phyloP scores from a whole-genome alignment of 805 yeast genomes.

The Pichia thaimueangensis region DNA sequence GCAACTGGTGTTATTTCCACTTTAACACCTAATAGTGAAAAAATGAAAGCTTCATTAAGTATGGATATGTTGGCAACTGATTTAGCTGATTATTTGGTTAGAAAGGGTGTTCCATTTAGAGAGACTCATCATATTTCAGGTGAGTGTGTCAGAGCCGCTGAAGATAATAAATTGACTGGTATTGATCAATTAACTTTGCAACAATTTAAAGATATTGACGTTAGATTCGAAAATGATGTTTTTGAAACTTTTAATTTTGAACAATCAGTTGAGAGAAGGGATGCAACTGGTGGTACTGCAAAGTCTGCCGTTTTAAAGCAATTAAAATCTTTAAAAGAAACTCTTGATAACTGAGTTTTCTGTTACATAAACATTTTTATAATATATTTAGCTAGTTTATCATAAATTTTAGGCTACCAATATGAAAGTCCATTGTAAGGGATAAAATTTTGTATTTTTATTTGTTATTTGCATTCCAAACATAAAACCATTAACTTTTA shows the following conservation, averaged over 20 bases:
- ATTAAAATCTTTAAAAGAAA: conserved; percentile 33
- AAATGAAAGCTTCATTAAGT: conserved; percentile 83
- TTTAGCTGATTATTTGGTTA: conserved; percentile 92
- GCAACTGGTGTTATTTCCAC: conserved; percentile 97
- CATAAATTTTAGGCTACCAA: no score
- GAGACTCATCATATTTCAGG: conserved; percentile 99
- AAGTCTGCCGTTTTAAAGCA: conserved; percentile 82
- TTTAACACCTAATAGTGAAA: conserved; percentile 59
- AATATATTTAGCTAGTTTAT: no score
- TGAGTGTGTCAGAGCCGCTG: conserved; percentile 91
- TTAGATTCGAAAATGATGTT: conserved; percentile 76
- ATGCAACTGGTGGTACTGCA: conserved; percentile 97
- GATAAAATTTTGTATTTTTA: no score
- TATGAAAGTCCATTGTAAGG: no score
- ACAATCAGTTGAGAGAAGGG: conserved; percentile 90
- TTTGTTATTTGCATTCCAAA: no score
- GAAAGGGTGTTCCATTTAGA: conserved; percentile 98
- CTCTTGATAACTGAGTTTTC: background rate
- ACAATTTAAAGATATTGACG: conserved; percentile 75
- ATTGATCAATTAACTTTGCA: conserved; percentile 76
- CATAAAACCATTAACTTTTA: no score
- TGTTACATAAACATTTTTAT: no score
- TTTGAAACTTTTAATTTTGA: conserved; percentile 86
- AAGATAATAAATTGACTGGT: conserved; percentile 67
- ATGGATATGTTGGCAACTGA: conserved; percentile 99